phyloP scores from a whole-genome alignment of 768 basidiomycete genomes.

The Gloeostereum incarnatum region DNA sequence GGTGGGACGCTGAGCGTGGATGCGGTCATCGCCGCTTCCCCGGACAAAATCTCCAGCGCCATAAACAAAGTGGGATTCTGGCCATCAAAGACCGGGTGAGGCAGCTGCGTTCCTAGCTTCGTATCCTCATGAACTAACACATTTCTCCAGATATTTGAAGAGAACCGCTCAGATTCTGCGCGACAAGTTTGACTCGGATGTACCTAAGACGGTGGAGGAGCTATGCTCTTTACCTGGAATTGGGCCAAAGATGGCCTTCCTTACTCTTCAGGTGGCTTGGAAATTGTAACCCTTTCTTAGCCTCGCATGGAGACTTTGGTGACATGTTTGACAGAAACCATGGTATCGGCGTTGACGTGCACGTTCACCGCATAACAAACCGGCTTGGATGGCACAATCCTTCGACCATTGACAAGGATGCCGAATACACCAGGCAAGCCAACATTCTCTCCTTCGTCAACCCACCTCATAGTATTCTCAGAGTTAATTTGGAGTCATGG shows the following conservation, averaged over 20 bases:
- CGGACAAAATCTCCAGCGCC: constrained; percentile 54
- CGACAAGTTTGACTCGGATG: constrained; percentile 72
- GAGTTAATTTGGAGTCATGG: constrained; percentile 78
- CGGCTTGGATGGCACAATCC: constrained; percentile 86
- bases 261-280: constrained; percentile 81
- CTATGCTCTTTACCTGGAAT: constrained; percentile 85
- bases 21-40: constrained; percentile 56
- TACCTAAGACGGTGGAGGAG: constrained; percentile 84
- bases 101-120: constrained; percentile 11
- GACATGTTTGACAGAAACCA: constrained; percentile 41
- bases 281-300: constrained; percentile 51
- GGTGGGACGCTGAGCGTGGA: constrained; percentile 73
- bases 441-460: neutral
- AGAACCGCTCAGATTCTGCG: constrained; percentile 57
- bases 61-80: constrained; percentile 92
- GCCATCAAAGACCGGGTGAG: constrained; percentile 76
- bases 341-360: constrained; percentile 94
- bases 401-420: constrained; percentile 72
- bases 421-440: constrained; percentile 77
- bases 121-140: constrained; percentile 1
- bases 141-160: constrained; percentile 44
- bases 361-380: constrained; percentile 94
- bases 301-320: neutral
- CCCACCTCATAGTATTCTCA: constrained; percentile 13
- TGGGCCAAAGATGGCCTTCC: constrained; percentile 94